phyloP scores from a whole-genome alignment of 1,284 basidiomycete species.

The Marasmius fiardii region DNA sequence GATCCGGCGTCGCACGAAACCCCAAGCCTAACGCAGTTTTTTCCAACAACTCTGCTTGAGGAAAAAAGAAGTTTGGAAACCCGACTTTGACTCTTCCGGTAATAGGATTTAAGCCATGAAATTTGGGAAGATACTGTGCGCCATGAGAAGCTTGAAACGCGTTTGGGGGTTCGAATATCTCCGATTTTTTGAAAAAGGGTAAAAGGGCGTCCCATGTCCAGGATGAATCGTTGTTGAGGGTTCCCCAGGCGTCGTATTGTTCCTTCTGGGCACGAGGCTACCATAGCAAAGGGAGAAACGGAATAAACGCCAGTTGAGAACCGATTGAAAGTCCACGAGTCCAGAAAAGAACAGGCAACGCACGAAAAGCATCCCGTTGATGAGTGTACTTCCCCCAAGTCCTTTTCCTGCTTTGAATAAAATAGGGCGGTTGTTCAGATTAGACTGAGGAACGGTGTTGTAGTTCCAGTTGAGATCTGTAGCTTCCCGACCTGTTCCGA shows the following conservation, averaged over 20 bases:
- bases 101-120: slow-evolving; percentile 5
- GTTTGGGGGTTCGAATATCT: slow-evolving; percentile 27
- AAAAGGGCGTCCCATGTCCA: slow-evolving; percentile 30
- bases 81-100: slow-evolving; percentile 25
- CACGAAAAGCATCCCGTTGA: slow-evolving; percentile 29
- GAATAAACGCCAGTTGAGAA: too few relatives aligned
- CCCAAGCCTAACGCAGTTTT: slow-evolving; percentile 19
- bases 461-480: slow-evolving; percentile 27
- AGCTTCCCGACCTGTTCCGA: slow-evolving; percentile 23
- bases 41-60: slow-evolving; percentile 24
- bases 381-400: slow-evolving; percentile 26
- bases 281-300: too few relatives aligned
- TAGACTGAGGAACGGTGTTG: slow-evolving; percentile 22
- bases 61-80: slow-evolving; percentile 28
- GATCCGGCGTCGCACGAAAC: slow-evolving; percentile 20
- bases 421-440: slow-evolving; percentile 19
- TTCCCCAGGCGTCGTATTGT: slow-evolving; percentile 29
- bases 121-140: not conserved
- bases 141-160: not conserved
- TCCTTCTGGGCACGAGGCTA: slow-evolving; percentile 26
- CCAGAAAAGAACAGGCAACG: too few relatives aligned
- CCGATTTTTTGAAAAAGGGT: slow-evolving; percentile 28
- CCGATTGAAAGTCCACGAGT: too few relatives aligned
- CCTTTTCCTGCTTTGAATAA: slow-evolving; percentile 26
- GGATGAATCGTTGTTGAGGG: slow-evolving; percentile 25